Evolutionary conservation across 2,329 filamentous ascomycete species (phyloP), one percentile per base, ranked within the genome.

Genomic region (Fusarium domesticum): DNA sequence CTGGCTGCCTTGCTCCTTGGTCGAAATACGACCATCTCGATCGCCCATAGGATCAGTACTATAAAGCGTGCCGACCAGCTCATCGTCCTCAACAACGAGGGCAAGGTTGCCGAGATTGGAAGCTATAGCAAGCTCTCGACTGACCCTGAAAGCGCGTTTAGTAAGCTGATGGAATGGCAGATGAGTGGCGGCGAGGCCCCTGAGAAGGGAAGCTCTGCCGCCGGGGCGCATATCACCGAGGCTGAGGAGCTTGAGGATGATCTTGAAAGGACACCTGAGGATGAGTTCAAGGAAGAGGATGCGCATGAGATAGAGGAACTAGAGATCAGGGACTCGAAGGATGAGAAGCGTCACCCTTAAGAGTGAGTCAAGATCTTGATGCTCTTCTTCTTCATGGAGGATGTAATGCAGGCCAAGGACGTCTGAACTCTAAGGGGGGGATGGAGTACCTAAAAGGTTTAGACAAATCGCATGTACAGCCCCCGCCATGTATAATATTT

Each of bases 161-260:
- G 84, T 58, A 93, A 87, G 70, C 75, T 98, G 41, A 98, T 98
- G 93, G 92, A 97, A 69, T 97, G 91, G 91, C 93, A 98, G 70
- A 87, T 97, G 81, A 93, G 80, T 58, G 92, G 91, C 11, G 86
- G 87, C 7, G 89, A 95, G 43, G 61, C 74, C 7, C 66, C 74
- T 1, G 65, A 75, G 4, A 70, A 72, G 25, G 63, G 53, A 16
- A 62, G 49, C 37, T 60, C 52, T 17, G 63, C 60, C n/a, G 56
- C 57, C 3, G 63, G 62, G 8, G 65, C 66, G 4, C 66, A 72
- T 45, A 71, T 80, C 33, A 74, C 72, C 0, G 76, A 80, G 59
- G 65, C 59, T 5, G 77, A 81, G 59, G 73, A 75, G 57, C 70
- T 78, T 18, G 74, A 77, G 56, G 70, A 73, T 46, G 72, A 75